These are phyloP conservation scores for Lindgomyces ingoldianus DNA, from an alignment of 495 filamentous ascomycete species.

Conservation along the genomic window DNA sequence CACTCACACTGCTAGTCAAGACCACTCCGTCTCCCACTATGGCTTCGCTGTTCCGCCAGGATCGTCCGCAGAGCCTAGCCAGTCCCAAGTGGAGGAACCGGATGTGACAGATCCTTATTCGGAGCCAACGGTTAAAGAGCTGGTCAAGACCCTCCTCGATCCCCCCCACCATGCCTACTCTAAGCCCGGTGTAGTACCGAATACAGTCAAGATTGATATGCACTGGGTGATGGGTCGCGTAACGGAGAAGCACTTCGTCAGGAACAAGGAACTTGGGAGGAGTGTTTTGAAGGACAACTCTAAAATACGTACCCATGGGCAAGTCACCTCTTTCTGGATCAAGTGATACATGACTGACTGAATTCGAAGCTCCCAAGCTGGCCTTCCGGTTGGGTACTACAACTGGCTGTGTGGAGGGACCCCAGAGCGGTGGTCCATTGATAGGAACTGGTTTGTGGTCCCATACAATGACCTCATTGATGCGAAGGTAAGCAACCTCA, in stretches of 20 bases:
- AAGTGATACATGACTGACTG: neutral
- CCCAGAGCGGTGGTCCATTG: neutral
- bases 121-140: too few relatives aligned
- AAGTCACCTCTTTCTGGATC: neutral
- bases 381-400: slow-evolving; percentile 1
- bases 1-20: neutral
- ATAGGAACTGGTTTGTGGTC: too few relatives aligned
- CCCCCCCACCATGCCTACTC: too few relatives aligned
- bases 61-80: too few relatives aligned
- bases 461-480: too few relatives aligned
- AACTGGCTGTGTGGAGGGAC: slow-evolving; percentile 11
- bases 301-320: neutral
- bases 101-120: too few relatives aligned
- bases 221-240: neutral
- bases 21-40: neutral
- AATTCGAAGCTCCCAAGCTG: neutral
- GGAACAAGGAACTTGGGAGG: neutral
- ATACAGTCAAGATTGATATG: too few relatives aligned
- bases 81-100: too few relatives aligned
- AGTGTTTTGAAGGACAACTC: slow-evolving; percentile 1
- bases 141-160: too few relatives aligned
- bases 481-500: too few relatives aligned
- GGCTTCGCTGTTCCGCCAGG: too few relatives aligned
- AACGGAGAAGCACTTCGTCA: slow-evolving; percentile 2
- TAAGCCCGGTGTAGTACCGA: too few relatives aligned